phyloP scores from a whole-genome alignment of 164 flowering plant species.

The Dillenia turbinata region DNA sequence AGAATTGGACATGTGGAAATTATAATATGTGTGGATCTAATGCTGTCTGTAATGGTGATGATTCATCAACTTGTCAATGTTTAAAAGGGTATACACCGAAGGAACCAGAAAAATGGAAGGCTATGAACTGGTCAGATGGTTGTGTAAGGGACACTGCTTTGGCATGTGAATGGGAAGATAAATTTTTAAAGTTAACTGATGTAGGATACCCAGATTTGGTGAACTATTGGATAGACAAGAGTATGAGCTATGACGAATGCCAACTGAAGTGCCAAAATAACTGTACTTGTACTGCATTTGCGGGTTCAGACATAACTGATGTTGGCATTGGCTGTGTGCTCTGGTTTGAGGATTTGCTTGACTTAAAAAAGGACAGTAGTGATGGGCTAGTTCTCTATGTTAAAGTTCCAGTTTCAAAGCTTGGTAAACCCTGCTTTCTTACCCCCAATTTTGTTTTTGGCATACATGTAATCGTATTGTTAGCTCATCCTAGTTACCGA shows the following conservation, averaged over 20 bases:
- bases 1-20: constrained; percentile 19
- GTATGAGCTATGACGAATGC: constrained; percentile 16
- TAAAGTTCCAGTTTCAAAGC: constrained; percentile 22
- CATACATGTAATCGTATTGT: no score
- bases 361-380: constrained; percentile 4
- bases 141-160: constrained; percentile 32
- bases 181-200: constrained; percentile 11
- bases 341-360: constrained; percentile 27
- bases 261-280: constrained; percentile 12
- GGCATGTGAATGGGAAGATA: constrained; percentile 25
- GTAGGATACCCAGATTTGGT: constrained; percentile 17
- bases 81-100: constrained; percentile 36
- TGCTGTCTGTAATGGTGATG: constrained; percentile 17
- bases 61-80: constrained; percentile 26
- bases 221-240: constrained; percentile 1
- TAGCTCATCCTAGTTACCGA: no score
- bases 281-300: constrained; percentile 25
- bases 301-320: constrained; percentile 5
- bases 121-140: constrained; percentile 26
- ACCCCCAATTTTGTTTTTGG: no score
- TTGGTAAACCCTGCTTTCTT: constrained; percentile 4
- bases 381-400: constrained; percentile 23
- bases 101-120: constrained; percentile 19
- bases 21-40: constrained; percentile 30
- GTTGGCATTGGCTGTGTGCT: constrained; percentile 21